A percentile compares a stretch with the other conserved stretches of the same genome.
Conservation (phyloP, 2,329 filamentous ascomycete genomes). For the Xylariaceae sp. region DNA sequence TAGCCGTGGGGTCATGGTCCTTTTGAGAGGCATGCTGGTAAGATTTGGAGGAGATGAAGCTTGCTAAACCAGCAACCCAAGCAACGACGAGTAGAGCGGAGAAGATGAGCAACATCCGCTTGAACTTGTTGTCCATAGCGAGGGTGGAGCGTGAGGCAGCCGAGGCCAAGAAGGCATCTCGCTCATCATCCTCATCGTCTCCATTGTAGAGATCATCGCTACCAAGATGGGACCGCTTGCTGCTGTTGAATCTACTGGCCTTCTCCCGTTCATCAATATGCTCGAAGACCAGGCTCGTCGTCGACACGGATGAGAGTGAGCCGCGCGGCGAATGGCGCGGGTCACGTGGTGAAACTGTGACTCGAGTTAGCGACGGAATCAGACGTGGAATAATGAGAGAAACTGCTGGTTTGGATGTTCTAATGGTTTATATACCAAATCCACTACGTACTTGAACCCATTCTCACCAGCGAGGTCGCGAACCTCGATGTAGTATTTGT, state of each 20-base stretch:
- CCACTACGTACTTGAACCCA: slow-evolving; percentile 9
- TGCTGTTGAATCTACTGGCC: slow-evolving; percentile 23
- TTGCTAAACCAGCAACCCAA: slow-evolving; percentile 63
- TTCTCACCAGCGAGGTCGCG: slow-evolving; percentile 6
- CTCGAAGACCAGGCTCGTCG: slow-evolving; percentile 77
- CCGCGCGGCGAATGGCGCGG: slow-evolving; percentile 55
- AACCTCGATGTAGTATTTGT: slow-evolving; percentile 4
- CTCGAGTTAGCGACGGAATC: not conserved
- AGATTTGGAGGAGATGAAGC: slow-evolving; percentile 60
- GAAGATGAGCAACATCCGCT: slow-evolving; percentile 57
- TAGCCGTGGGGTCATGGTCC: slow-evolving; percentile 65
- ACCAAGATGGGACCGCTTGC: slow-evolving; percentile 36
- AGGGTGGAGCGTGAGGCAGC: slow-evolving; percentile 38
- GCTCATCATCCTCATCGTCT: slow-evolving; percentile 38
- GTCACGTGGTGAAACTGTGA: slow-evolving; percentile 33
- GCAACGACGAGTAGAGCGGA: slow-evolving; percentile 56
- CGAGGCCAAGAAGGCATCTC: slow-evolving; percentile 48
- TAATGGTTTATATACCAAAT: not conserved
- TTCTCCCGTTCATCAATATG: slow-evolving; percentile 58
- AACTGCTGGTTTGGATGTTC: not conserved
- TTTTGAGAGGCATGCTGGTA: slow-evolving; percentile 59
- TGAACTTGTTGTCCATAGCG: slow-evolving; percentile 61
- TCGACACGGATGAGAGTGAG: slow-evolving; percentile 73
- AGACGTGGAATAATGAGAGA: not conserved
- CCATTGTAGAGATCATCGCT: slow-evolving; percentile 45